Base-by-base conservation (phyloP, 2,329 filamentous ascomycete species). In the Diplodia seriata region DNA sequence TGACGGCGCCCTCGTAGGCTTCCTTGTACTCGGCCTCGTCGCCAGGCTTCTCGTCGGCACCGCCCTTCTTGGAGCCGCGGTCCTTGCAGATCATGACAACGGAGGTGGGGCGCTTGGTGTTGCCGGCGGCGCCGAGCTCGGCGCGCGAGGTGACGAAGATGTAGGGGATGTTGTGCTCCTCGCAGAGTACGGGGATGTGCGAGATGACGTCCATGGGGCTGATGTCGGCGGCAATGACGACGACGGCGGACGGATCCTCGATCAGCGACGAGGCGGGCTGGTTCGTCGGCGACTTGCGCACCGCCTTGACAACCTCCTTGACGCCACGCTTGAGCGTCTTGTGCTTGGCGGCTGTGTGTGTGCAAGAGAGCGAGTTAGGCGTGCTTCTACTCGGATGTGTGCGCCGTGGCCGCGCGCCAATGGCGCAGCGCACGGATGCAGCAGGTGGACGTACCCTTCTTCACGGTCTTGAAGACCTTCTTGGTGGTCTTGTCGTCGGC, bases 131-230 rank as follows among this genome's bases (percentile, higher is more conserved):
- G 76, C 95, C 95, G 68, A 99, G 89, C 84, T 98, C 94, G 70
- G 93, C 94, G 74, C 95, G 90, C 76, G 91, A 96, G 70, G 90
- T 89, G 74, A 99, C 92, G 81, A 96, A 99, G 81, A 99, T 89
- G 84, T 98, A 99, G 40, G 95, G 95, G 69, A 97, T 92, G 81
- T 92, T 92, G 86, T 97, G 94, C 83, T 98, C 94, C 84, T 99
- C 95, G 86, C 95, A 98, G 68, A 98, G 90, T 68, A 99, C 92
- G 75, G 95, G 95, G 72, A 99, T 92, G 83, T 99, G 95, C 69
- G 92, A 95, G 83, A 99, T 97, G 79, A 99, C 95, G 81, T 99
- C 95, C 90, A 95, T 94, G 72, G 95, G 95, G 65, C 92, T 97
- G 84, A 99, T 98, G 82, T 99, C 95, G 74, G 92, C 95, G 43